Base-by-base conservation (phyloP, 345 rosid species). In the Acer saccharum region DNA sequence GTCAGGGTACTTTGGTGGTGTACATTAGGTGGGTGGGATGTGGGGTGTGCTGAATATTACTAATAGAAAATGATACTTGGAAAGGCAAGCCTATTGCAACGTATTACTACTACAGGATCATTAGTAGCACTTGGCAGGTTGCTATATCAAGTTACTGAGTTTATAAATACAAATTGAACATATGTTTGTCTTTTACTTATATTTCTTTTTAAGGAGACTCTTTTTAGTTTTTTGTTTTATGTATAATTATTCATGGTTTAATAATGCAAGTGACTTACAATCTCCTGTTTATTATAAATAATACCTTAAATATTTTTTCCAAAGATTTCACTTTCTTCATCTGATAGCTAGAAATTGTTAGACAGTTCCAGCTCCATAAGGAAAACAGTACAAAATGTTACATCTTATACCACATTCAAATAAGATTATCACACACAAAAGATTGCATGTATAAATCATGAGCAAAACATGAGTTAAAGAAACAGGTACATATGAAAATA, bases 401-500 rank as follows among this genome's bases (percentile, higher is more conserved):
- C 8, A 60, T 32, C 68, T 43, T 46, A 20, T 41, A 35, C 14
- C 1, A 60, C 54, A 60, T 25, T 2, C 32, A 21, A 60, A 41
- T 16, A 41, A 43, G 12, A 16, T 14, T 27, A 70, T 52, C 62
- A 32, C 23, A 8, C 69, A 65, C 46, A 16, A 65, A 17, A 65
- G 46, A 39, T 41, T 20, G 17, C 35, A 25, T 7, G 61, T 16
- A 69, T 23, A 16, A 25, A 25, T 29, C 60, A 14, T 9, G 32
- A 6, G 41, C 64, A 54, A 32, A 0, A 16, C 46, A n/a, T 13
- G 10, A 18, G 10, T 0, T 54, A 55, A 71, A 18, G 54, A n/a
- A 72, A 58, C 74, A 11, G 62, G 27, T 58, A 12, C 10, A 27
- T 18, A 74, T 25, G 16, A 55, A 61, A 71, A 25, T 43, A 73